Evolutionary conservation across 495 filamentous ascomycete genomes (phyloP).

Genomic region (Neurospora cerealis): DNA sequence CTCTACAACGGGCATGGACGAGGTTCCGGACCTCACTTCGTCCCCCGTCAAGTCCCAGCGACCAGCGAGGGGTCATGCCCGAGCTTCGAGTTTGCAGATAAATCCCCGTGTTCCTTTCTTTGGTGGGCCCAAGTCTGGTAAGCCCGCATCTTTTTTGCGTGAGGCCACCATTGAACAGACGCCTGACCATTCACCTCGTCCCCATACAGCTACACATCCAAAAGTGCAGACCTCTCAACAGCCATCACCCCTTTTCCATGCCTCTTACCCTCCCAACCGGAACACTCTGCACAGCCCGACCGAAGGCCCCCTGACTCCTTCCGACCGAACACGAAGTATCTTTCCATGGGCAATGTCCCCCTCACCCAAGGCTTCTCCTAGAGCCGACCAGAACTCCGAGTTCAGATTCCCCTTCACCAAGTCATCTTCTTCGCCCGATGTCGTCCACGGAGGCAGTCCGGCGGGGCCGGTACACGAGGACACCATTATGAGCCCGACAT

Average conservation of each 20-base stretch:
- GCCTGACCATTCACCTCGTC: neutral
- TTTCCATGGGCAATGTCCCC: conserved; percentile 1
- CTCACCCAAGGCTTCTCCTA: conserved; percentile 13
- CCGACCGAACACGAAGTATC: conserved; percentile 30
- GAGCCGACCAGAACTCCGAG: conserved; percentile 40
- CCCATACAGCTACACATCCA: conserved; percentile 29
- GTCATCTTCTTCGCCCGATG: conserved; percentile 27
- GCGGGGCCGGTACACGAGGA: conserved; percentile 11
- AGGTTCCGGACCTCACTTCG: conserved; percentile 1
- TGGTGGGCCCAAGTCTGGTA: conserved; percentile 23
- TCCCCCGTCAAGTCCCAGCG: conserved; percentile 30
- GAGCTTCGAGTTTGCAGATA: conserved; percentile 79
- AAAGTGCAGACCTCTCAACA: conserved; percentile 23
- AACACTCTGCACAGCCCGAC: conserved; percentile 24
- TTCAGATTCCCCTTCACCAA: conserved; percentile 60
- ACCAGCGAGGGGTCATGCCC: conserved; percentile 54
- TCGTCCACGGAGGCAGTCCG: conserved; percentile 9
- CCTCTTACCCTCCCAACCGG: conserved; percentile 36
- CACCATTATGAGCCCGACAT: conserved; percentile 25
- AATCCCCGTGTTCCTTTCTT: conserved; percentile 42
- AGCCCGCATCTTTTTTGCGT: conserved; percentile 1
- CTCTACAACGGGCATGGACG: conserved; percentile 43
- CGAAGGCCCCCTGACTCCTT: conserved; percentile 26
- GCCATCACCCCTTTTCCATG: conserved; percentile 36
- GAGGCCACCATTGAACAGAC: neutral